Percentiles rank a stretch among this genome's conserved stretches.
Evolutionary conservation across 2,329 filamentous ascomycete species (phyloP).

Genomic region (Penicillium sp.): DNA sequence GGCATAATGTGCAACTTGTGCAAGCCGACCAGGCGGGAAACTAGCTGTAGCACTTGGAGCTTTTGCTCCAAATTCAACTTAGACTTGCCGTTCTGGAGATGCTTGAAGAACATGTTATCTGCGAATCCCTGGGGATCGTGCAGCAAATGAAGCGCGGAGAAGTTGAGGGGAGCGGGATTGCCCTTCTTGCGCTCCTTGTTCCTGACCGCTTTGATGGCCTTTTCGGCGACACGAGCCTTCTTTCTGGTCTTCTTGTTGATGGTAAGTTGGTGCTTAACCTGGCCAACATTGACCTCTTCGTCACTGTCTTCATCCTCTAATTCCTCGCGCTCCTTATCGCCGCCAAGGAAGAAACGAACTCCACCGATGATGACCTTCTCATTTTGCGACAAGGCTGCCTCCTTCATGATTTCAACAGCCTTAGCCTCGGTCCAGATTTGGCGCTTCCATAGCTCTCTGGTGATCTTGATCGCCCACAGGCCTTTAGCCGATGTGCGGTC

Average conservation of each 20-base stretch:
- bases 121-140: constrained; percentile 94
- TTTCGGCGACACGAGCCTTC: constrained; percentile 73
- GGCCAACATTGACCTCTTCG: constrained; percentile 73
- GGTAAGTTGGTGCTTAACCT: constrained; percentile 77
- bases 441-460: constrained; percentile 91
- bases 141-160: constrained; percentile 89
- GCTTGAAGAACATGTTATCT: constrained; percentile 84
- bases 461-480: constrained; percentile 94
- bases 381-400: constrained; percentile 83
- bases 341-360: constrained; percentile 91
- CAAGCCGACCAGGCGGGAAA: constrained; percentile 85
- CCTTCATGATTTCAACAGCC: constrained; percentile 97
- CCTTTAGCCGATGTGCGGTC: constrained; percentile 83
- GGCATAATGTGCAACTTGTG: constrained; percentile 88
- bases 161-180: constrained; percentile 85
- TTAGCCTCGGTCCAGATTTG: constrained; percentile 95
- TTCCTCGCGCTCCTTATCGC: constrained; percentile 93
- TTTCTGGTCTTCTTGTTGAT: constrained; percentile 98
- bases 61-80: constrained; percentile 87
- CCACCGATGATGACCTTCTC: constrained; percentile 88
- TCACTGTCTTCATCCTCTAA: constrained; percentile 86
- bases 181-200: constrained; percentile 83
- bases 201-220: constrained; percentile 79
- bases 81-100: constrained; percentile 81
- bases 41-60: constrained; percentile 83